phyloP scores from a whole-genome alignment of 1,139 yeast species.

The Protomyces arabidopsidicola region DNA sequence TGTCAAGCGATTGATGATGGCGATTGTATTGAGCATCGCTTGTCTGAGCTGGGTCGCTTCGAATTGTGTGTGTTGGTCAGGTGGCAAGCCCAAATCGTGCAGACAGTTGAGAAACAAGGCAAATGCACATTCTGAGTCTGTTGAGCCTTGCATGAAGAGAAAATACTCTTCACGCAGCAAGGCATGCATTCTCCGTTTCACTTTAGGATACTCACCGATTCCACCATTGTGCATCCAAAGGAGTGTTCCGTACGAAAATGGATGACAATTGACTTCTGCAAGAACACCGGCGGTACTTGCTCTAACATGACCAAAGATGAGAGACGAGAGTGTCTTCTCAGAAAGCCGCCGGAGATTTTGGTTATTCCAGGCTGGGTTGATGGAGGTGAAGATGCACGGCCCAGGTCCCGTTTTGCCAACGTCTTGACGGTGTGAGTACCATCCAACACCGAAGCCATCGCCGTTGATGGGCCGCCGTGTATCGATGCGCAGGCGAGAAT shows the following conservation, averaged over 20 bases:
- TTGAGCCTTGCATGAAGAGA: constrained; percentile 78
- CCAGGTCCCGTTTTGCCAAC: constrained; percentile 55
- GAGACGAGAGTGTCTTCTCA: constrained; percentile 73
- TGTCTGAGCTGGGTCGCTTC: constrained; percentile 58
- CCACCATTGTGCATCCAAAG: constrained; percentile 37
- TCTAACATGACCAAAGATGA: constrained; percentile 91
- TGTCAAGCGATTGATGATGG: constrained; percentile 65
- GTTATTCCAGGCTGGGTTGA: constrained; percentile 96
- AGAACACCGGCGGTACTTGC: constrained; percentile 94
- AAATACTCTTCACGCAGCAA: constrained; percentile 78
- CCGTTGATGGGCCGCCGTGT: constrained; percentile 87
- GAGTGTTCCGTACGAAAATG: constrained; percentile 53
- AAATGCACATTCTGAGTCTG: constrained; percentile 94
- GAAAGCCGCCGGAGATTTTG: constrained; percentile 80
- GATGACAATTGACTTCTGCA: constrained; percentile 94
- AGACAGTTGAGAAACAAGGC: constrained; percentile 79
- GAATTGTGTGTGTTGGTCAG: constrained; percentile 46
- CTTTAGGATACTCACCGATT: constrained; percentile 62
- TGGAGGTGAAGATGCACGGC: constrained; percentile 85
- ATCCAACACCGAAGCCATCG: constrained; percentile 97
- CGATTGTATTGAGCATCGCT: constrained; percentile 71
- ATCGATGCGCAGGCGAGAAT: constrained; percentile 79
- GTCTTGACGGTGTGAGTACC: constrained; percentile 55
- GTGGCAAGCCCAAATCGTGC: constrained; percentile 69
- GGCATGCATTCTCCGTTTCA: constrained; percentile 66